A percentile compares a stretch with the other conserved stretches of the same genome.
phyloP scores from a whole-genome alignment of 2,329 filamentous ascomycete genomes.

The Raffaelea ambrosiae region DNA sequence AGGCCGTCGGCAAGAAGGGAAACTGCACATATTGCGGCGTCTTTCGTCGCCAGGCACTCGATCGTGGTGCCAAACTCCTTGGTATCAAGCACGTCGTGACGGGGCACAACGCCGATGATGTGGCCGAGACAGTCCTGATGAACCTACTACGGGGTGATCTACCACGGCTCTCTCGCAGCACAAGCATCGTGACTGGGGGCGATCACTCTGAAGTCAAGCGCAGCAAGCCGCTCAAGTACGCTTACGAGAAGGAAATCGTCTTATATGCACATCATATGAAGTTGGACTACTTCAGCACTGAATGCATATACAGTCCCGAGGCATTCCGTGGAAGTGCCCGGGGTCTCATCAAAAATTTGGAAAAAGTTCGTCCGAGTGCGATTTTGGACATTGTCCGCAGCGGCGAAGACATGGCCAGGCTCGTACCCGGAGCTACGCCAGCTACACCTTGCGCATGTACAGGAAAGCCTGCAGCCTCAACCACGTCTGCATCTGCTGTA shows the following conservation, averaged over 20 bases:
- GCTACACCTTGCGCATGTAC: constrained; percentile 6
- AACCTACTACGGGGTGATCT: constrained; percentile 88
- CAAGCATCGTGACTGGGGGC: constrained; percentile 77
- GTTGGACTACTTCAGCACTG: constrained; percentile 95
- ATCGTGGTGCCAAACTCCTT: constrained; percentile 80
- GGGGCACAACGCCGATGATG: constrained; percentile 94
- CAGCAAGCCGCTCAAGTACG: constrained; percentile 95
- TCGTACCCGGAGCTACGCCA: constrained; percentile 58
- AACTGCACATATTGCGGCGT: constrained; percentile 99
- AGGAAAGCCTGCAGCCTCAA: not conserved
- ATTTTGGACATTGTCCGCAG: constrained; percentile 92
- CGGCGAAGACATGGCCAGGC: constrained; percentile 87
- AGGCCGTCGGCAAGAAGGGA: constrained; percentile 92
- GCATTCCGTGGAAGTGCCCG: constrained; percentile 90
- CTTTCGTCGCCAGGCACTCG: constrained; percentile 86
- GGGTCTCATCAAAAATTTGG: constrained; percentile 87
- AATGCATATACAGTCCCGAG: constrained; percentile 97
- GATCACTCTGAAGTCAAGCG: constrained; percentile 81
- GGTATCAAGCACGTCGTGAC: constrained; percentile 91
- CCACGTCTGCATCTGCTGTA: not conserved
- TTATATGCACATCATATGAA: constrained; percentile 96
- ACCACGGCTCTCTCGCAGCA: constrained; percentile 77
- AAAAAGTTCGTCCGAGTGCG: constrained; percentile 85
- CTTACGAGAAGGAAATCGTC: constrained; percentile 98
- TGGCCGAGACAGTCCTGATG: constrained; percentile 97